Evolutionary conservation across 2,329 filamentous ascomycete genomes (phyloP).

Genomic region (Fusarium sp.): DNA sequence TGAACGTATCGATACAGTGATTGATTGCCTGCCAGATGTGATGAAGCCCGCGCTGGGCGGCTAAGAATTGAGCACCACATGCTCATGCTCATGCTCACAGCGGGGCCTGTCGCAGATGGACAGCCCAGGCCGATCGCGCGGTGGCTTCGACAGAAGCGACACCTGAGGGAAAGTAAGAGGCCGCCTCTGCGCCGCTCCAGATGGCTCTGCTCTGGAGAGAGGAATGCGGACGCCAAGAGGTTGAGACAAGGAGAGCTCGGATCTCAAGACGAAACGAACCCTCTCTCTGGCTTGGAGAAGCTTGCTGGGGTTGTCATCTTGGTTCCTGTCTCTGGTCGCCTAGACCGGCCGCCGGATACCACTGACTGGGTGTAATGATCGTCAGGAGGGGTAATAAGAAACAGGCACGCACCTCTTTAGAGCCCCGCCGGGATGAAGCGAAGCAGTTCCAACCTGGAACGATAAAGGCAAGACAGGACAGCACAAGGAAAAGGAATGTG

Average conservation of each 20-base stretch:
- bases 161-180: neutral
- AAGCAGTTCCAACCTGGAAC: conserved; percentile 10
- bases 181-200: neutral
- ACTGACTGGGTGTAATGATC: conserved; percentile 26
- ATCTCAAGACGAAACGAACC: conserved; percentile 29
- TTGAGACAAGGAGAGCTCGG: conserved; percentile 4
- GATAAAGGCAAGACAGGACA: neutral
- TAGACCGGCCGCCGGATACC: conserved; percentile 5
- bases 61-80: conserved; percentile 36
- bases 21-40: conserved; percentile 30
- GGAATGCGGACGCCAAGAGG: conserved; percentile 7
- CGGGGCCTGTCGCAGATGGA: conserved; percentile 11
- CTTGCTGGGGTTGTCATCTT: conserved; percentile 2
- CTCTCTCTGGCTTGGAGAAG: conserved; percentile 5
- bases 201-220: neutral
- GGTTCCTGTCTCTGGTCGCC: conserved; percentile 1
- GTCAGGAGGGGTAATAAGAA: conserved; percentile 27
- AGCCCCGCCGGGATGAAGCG: conserved; percentile 3
- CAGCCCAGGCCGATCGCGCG: neutral
- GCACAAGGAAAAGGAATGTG: neutral
- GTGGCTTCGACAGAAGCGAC: neutral
- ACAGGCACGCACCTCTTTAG: conserved; percentile 2
- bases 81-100: conserved; percentile 20
- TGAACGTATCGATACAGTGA: neutral
- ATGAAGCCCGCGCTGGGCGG: conserved; percentile 39